Conservation (phyloP, 208 protist genomes). For the Leishmania aethiopica region DNA sequence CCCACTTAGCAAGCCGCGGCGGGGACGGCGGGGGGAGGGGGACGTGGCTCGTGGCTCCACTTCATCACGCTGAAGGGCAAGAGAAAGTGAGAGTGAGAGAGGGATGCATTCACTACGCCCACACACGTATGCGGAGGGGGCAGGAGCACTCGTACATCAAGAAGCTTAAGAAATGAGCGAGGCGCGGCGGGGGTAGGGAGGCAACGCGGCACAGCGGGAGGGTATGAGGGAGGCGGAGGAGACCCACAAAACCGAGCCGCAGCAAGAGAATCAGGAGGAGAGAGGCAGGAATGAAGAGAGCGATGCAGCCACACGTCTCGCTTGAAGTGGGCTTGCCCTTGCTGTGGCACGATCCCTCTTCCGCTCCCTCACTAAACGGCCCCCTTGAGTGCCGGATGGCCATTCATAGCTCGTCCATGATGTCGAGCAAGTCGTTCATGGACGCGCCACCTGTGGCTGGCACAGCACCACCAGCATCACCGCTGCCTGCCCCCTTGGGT, state of each 20-base stretch:
- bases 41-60: neutral
- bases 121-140: neutral
- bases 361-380: neutral
- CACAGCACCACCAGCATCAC: neutral
- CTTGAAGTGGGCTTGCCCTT: neutral
- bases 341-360: neutral
- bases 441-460: neutral
- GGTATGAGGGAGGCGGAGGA: neutral
- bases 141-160: neutral
- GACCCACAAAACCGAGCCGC: neutral
- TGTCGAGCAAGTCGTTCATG: slow-evolving; percentile 62
- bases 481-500: neutral
- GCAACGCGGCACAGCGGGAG: neutral
- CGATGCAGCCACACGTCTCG: neutral
- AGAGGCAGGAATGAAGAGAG: neutral
- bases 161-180: neutral
- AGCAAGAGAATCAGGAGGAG: neutral
- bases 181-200: neutral
- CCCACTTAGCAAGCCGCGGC: neutral
- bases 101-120: neutral
- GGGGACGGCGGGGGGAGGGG: neutral
- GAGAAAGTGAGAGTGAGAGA: neutral
- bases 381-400: neutral
- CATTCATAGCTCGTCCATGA: slow-evolving; percentile 83
- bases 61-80: neutral